Evolutionary conservation across 2,329 filamentous ascomycete species (phyloP).

Genomic region (Tothia fuscella): DNA sequence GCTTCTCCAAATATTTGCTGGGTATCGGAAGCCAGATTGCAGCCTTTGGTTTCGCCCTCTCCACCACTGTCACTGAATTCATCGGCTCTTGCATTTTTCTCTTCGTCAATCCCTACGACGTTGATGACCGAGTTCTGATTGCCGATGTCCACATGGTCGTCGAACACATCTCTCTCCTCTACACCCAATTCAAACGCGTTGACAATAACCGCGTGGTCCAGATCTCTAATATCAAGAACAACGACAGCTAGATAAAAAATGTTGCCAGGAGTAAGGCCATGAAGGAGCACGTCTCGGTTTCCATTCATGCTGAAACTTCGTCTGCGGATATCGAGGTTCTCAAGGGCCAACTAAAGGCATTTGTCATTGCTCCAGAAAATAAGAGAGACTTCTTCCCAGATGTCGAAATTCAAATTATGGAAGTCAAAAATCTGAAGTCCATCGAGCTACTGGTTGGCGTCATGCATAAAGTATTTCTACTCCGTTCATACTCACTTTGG

Average conservation of each 20-base stretch:
- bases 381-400: slow-evolving; percentile 23
- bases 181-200: slow-evolving; percentile 21
- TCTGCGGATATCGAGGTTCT: slow-evolving; percentile 27
- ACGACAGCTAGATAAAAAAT: slow-evolving; percentile 27
- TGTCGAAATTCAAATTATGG: slow-evolving; percentile 21
- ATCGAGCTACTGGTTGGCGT: slow-evolving; percentile 23
- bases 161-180: slow-evolving; percentile 22
- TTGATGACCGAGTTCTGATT: slow-evolving; percentile 24
- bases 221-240: slow-evolving; percentile 25
- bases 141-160: slow-evolving; percentile 18
- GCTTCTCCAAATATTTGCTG: slow-evolving; percentile 13
- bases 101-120: slow-evolving; percentile 21
- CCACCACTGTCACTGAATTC: slow-evolving; percentile 17
- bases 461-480: slow-evolving; percentile 18
- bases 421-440: slow-evolving; percentile 18
- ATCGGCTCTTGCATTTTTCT: slow-evolving; percentile 18
- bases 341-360: slow-evolving; percentile 23
- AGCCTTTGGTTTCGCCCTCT: slow-evolving; percentile 18
- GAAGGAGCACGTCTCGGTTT: slow-evolving; percentile 22
- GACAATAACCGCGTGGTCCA: slow-evolving; percentile 20
- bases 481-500: neutral
- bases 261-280: slow-evolving; percentile 23
- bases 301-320: slow-evolving; percentile 21
- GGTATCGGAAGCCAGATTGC: slow-evolving; percentile 10
- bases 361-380: slow-evolving; percentile 22